A percentile compares a stretch with the other conserved stretches of the same genome.
Conservation (phyloP, 352 stramenopile genomes). For the Phytophthora tubulina region DNA sequence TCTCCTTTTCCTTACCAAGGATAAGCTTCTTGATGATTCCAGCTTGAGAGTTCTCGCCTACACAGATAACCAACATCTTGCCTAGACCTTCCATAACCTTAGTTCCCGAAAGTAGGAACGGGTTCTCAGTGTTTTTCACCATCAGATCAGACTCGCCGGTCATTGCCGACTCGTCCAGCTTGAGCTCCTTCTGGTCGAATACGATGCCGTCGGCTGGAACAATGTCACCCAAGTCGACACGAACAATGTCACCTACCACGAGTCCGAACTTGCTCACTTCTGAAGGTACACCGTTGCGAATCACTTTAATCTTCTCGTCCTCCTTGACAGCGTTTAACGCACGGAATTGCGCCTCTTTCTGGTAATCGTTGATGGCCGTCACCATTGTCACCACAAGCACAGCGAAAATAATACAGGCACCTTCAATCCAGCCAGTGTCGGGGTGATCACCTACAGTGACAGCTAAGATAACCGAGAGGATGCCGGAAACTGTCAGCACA, state of each 20-base stretch:
- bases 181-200: conserved; percentile 90
- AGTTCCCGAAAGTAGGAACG: conserved; percentile 95
- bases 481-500: conserved; percentile 60
- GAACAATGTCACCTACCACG: conserved; percentile 91
- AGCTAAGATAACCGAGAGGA: conserved; percentile 65
- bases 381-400: conserved; percentile 93
- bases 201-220: conserved; percentile 92
- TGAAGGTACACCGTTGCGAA: conserved; percentile 68
- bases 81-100: conserved; percentile 94
- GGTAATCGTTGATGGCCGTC: conserved; percentile 93
- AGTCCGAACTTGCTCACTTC: conserved; percentile 84
- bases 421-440: conserved; percentile 90
- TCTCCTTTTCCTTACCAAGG: conserved; percentile 73
- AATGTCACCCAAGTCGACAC: conserved; percentile 87
- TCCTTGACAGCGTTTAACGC: conserved; percentile 88
- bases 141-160: conserved; percentile 94
- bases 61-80: conserved; percentile 94
- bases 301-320: conserved; percentile 87
- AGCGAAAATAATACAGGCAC: conserved; percentile 91
- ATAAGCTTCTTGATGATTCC: conserved; percentile 94
- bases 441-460: conserved; percentile 65
- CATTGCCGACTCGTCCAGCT: conserved; percentile 92
- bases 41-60: conserved; percentile 94
- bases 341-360: conserved; percentile 93
- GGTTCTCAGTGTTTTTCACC: conserved; percentile 84